A percentile compares a stretch with the other conserved stretches of the same genome.
These are phyloP conservation scores for Monosporascus sp. DNA, from an alignment of 2,329 filamentous ascomycete genomes.

Conservation along the genomic window DNA sequence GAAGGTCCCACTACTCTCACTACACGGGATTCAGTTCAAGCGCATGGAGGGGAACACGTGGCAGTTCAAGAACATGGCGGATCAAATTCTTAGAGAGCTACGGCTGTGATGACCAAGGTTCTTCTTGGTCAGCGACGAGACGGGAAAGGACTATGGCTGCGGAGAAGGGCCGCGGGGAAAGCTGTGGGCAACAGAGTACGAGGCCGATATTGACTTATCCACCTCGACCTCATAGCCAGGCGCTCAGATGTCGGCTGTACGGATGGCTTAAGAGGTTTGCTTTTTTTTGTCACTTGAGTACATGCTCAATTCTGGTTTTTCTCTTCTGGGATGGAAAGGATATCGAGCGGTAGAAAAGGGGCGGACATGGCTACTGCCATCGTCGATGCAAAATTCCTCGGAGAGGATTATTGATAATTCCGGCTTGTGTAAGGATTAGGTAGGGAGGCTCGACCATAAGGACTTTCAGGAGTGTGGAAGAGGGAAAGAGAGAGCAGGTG, in stretches of 20 bases:
- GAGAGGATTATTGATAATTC: neutral
- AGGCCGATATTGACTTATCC: neutral
- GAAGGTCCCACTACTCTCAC: slow-evolving; percentile 86
- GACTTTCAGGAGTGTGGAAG: no score
- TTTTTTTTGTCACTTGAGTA: neutral
- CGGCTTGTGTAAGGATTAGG: neutral
- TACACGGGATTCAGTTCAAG: slow-evolving; percentile 98
- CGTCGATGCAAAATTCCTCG: neutral
- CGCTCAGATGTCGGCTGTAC: no score
- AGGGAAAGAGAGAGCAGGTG: neutral
- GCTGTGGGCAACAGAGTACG: neutral
- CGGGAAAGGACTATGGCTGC: neutral
- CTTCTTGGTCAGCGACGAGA: neutral
- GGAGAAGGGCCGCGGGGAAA: neutral
- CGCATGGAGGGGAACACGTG: slow-evolving; percentile 91
- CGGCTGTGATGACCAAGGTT: slow-evolving; percentile 52
- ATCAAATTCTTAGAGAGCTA: slow-evolving; percentile 85
- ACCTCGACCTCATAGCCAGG: no score
- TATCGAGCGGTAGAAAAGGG: neutral
- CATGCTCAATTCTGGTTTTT: neutral
- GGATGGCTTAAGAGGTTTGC: neutral
- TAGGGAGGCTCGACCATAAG: neutral
- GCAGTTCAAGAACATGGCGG: slow-evolving; percentile 98
- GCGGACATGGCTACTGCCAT: neutral
- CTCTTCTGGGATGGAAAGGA: neutral